phyloP scores from a whole-genome alignment of 2,329 filamentous ascomycete species.

The Phialophora chinensis region DNA sequence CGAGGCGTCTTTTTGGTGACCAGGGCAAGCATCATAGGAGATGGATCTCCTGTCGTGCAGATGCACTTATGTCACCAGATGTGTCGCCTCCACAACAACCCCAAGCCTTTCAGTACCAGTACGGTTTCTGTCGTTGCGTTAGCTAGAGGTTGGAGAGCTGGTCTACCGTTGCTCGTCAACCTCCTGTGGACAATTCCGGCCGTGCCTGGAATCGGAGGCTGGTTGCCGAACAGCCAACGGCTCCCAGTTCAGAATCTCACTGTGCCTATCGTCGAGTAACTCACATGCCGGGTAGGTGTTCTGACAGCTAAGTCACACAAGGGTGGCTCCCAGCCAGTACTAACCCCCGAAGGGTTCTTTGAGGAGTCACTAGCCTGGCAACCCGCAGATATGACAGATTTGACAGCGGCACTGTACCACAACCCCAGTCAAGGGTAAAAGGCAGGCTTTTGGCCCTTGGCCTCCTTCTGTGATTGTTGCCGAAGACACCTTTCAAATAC shows the following conservation, averaged over 20 bases:
- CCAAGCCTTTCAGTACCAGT: background rate
- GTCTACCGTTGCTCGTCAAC: background rate
- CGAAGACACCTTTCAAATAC: background rate
- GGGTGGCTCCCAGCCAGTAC: constrained; percentile 13
- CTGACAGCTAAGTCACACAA: constrained; percentile 21
- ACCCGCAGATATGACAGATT: constrained; percentile 39
- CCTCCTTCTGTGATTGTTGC: background rate
- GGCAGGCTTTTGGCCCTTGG: background rate
- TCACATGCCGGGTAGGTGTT: background rate
- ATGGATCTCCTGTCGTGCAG: constrained; percentile 10
- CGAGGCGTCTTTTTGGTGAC: background rate
- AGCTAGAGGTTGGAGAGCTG: background rate
- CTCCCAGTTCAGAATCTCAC: background rate
- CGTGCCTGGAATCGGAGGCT: constrained; percentile 20
- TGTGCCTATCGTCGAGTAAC: background rate
- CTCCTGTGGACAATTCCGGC: background rate
- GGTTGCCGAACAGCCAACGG: constrained; percentile 11
- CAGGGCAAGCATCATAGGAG: background rate
- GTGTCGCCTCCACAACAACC: constrained; percentile 16
- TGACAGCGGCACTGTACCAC: constrained; percentile 36
- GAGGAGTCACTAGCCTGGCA: constrained; percentile 27
- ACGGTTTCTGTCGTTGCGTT: background rate
- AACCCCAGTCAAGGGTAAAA: constrained; percentile 6
- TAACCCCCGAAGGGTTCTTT: constrained; percentile 23
- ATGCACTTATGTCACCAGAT: constrained; percentile 10